Base-by-base conservation (phyloP, 441 rosid genomes). In the Arabidopsis hybrid region DNA sequence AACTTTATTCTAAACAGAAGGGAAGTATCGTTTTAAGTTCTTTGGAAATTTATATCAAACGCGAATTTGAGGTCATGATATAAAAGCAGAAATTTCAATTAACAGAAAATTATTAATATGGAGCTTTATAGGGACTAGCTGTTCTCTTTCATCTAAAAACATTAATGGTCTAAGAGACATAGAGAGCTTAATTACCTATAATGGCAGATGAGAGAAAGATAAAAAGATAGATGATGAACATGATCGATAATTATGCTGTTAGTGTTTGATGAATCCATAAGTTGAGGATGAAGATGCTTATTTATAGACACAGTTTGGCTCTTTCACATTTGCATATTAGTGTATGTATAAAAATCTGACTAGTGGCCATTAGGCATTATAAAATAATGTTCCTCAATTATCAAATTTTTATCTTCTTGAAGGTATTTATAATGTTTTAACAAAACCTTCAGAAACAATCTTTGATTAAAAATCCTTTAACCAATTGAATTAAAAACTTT, bases 171-270 rank as follows among this genome's bases (percentile, higher is more conserved):
- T 49, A 49, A 49, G 29, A 14, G 9, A 50, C 12, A 8, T 2
- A 50, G 13, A 17, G 56, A 45, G 26, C 26, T 21, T 21, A 56
- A 42, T 31, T 42, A 71, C 75, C 61, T 35, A 50, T 29, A 39
- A 50, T 71, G 53, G 53, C 34, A 1, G 52, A 71, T 31, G 50
- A 50, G 40, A 71, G 42, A 61, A 71, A 71, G 35, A 71, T 6
- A 39, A 53, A 60, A 39, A 71, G n/a, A 51, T 50, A 71, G 14
- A 71, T 39, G 43, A 39, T 16, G 55, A 29, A 29, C 75, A 71
- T 71, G 51, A 51, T 71, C 5, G 21, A 6, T 26, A 8, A 0
- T 34, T 21, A 51, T 60, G 29, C 0, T 18, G 17, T 47, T 7
- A 29, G 59, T 47, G 50, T 36, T 70, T 47, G 65, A 46, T 69